Conservation (phyloP, 306 rosid genomes). For the Citrullus mucosospermus region DNA sequence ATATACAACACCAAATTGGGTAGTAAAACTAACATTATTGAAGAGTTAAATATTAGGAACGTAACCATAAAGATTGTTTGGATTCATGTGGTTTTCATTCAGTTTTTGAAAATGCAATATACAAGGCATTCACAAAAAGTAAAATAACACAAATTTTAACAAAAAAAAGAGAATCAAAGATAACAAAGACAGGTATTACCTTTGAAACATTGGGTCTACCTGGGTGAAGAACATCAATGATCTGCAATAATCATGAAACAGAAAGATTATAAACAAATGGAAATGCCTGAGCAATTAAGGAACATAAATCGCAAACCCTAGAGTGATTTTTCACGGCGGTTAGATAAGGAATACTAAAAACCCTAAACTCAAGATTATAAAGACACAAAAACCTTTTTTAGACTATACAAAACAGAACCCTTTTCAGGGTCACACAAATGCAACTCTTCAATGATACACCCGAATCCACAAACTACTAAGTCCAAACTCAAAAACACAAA, state of each 20-base stretch:
- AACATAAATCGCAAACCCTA: background rate
- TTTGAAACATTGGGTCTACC: conserved; percentile 88
- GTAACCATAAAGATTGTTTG: background rate
- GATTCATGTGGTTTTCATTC: background rate
- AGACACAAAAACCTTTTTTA: background rate
- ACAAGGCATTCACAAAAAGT: background rate
- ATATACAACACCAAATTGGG: background rate
- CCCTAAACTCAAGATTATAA: background rate
- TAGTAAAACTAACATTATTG: background rate
- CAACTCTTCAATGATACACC: background rate
- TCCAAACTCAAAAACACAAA: background rate
- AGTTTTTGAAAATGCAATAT: background rate
- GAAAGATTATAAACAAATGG: background rate
- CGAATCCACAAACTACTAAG: background rate
- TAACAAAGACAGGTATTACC: conserved; percentile 19
- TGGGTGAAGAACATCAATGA: conserved; percentile 84
- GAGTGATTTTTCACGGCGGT: background rate
- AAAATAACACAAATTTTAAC: background rate
- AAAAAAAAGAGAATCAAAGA: background rate
- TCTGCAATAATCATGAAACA: conserved; percentile 17
- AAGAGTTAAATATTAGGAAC: background rate
- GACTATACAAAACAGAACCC: background rate
- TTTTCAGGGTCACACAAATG: background rate
- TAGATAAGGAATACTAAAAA: background rate
- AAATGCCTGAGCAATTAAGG: background rate